These are phyloP conservation scores for Rhizopus microsporus DNA, from an alignment of 371 early-diverging fungal species.

Conservation along the genomic window DNA sequence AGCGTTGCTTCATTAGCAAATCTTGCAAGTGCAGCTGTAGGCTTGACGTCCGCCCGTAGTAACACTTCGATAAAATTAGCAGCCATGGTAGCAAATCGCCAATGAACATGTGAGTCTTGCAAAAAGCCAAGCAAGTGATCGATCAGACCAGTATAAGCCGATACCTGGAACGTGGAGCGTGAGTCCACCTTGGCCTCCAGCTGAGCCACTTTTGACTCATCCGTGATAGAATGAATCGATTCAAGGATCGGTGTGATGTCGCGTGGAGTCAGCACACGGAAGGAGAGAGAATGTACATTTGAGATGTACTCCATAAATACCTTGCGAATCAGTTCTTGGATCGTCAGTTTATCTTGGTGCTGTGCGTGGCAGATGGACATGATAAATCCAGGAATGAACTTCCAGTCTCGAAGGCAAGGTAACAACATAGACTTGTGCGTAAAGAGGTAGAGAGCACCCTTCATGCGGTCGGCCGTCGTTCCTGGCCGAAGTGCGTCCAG, in stretches of 20 bases:
- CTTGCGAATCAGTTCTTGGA: slow-evolving; percentile 74
- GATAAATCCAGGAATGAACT: slow-evolving; percentile 61
- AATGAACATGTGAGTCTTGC: slow-evolving; percentile 65
- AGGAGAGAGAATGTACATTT: slow-evolving; percentile 45
- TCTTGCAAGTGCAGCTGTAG: slow-evolving; percentile 52
- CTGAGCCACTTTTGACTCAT: slow-evolving; percentile 8
- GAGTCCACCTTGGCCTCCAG: slow-evolving; percentile 23
- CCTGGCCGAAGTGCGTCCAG: slow-evolving; percentile 56
- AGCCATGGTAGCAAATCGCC: slow-evolving; percentile 81
- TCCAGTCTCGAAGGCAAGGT: slow-evolving; percentile 69
- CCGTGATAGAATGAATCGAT: slow-evolving; percentile 8
- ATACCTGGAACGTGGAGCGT: slow-evolving; percentile 24
- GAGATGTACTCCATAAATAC: slow-evolving; percentile 63
- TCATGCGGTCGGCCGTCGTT: slow-evolving; percentile 65
- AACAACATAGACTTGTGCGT: slow-evolving; percentile 50
- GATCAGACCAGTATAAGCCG: slow-evolving; percentile 31
- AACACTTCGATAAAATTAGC: slow-evolving; percentile 74
- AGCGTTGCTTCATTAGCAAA: slow-evolving; percentile 61
- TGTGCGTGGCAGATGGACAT: slow-evolving; percentile 67
- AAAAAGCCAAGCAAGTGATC: slow-evolving; percentile 45
- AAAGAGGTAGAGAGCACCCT: slow-evolving; percentile 77
- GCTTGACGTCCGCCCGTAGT: slow-evolving; percentile 57
- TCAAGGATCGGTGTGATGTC: slow-evolving; percentile 25
- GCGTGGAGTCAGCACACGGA: slow-evolving; percentile 32
- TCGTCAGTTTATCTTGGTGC: slow-evolving; percentile 78